phyloP scores from a whole-genome alignment of 768 basidiomycete species.

The Cystobasidium ongulense region DNA sequence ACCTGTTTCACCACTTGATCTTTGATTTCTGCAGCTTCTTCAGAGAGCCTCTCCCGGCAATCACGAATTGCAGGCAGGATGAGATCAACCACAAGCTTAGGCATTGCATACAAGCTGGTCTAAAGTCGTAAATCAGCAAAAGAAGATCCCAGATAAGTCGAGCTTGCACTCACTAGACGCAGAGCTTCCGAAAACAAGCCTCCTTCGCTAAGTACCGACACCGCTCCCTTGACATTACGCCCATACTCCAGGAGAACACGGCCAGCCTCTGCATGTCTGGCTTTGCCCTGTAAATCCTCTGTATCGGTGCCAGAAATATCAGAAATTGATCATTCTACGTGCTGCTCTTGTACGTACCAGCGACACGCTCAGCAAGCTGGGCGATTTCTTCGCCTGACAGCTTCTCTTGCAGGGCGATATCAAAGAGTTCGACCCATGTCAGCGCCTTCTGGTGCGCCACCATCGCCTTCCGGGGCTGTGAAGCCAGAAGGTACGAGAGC shows the following conservation, averaged over 20 bases:
- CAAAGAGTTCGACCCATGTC: constrained; percentile 59
- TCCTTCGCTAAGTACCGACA: constrained; percentile 68
- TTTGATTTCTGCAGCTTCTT: constrained; percentile 74
- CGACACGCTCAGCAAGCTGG: constrained; percentile 64
- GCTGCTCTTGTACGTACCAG: constrained; percentile 54
- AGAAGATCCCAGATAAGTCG: constrained; percentile 24
- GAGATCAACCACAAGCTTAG: constrained; percentile 62
- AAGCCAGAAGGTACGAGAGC: constrained; percentile 3
- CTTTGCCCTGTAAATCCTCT: constrained; percentile 78
- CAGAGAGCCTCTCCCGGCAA: constrained; percentile 61
- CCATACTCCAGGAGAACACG: constrained; percentile 76
- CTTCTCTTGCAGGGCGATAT: constrained; percentile 57
- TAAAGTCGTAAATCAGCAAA: constrained; percentile 43
- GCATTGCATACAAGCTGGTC: constrained; percentile 54
- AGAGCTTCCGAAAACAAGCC: constrained; percentile 79
- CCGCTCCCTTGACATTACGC: constrained; percentile 65
- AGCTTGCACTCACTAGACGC: constrained; percentile 57
- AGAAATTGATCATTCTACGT: not conserved
- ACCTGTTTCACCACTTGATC: constrained; percentile 82
- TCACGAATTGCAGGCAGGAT: constrained; percentile 73
- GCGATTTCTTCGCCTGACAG: constrained; percentile 55
- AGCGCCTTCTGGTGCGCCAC: constrained; percentile 4
- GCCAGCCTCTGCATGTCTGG: constrained; percentile 69
- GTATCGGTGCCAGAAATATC: not conserved
- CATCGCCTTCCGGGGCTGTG: constrained; percentile 57